phyloP scores from a whole-genome alignment of 2,329 filamentous ascomycete genomes.

The Trichoderma polysporum region DNA sequence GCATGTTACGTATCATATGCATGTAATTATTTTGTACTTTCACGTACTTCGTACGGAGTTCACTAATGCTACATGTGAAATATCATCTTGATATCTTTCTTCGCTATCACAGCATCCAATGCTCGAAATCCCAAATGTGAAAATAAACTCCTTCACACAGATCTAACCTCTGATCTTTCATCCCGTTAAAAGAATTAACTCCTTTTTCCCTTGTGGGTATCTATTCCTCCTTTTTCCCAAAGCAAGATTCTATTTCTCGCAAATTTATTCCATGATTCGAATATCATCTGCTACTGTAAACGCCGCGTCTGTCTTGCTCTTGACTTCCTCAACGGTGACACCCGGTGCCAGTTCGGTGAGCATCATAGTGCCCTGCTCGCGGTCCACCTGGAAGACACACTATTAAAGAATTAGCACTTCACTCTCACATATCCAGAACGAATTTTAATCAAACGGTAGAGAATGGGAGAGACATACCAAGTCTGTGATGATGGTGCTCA shows the following conservation, averaged over 20 bases:
- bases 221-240: neutral
- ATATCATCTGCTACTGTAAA: constrained; percentile 63
- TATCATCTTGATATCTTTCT: no score
- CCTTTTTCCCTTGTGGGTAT: constrained; percentile 1
- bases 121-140: neutral
- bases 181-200: neutral
- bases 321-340: constrained; percentile 66
- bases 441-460: neutral
- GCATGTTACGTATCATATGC: neutral
- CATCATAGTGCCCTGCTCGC: constrained; percentile 59
- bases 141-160: neutral
- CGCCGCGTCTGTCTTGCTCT: constrained; percentile 66
- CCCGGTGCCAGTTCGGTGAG: constrained; percentile 70
- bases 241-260: neutral
- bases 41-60: no score
- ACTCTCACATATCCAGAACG: no score
- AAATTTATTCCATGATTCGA: constrained; percentile 43
- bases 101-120: neutral
- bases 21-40: neutral
- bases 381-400: constrained; percentile 70
- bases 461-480: constrained; percentile 51
- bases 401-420: constrained; percentile 29
- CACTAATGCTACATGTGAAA: neutral
- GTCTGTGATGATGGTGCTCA: constrained; percentile 72
- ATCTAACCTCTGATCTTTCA: neutral